Evolutionary conservation across 2,329 filamentous ascomycete species (phyloP).

Genomic region (Fusarium subtropicale): DNA sequence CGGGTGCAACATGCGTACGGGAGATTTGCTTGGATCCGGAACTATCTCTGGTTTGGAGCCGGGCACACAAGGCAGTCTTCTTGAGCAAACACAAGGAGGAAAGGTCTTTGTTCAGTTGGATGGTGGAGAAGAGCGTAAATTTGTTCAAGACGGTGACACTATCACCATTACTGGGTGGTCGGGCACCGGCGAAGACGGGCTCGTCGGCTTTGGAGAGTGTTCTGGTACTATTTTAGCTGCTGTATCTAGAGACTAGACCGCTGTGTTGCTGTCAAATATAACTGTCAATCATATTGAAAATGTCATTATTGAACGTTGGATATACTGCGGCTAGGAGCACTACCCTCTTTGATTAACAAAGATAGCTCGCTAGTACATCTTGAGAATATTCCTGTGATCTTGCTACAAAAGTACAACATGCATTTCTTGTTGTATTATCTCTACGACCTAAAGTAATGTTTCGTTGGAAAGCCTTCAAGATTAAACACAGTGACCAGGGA

Average conservation of each 20-base stretch:
- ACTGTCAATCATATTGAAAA: background rate
- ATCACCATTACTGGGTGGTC: slow-evolving; percentile 39
- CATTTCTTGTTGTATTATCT: no score
- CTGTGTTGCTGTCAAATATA: background rate
- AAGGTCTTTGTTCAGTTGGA: slow-evolving; percentile 71
- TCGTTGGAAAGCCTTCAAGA: no score
- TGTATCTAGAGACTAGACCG: background rate
- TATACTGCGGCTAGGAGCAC: no score
- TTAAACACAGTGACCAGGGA: no score
- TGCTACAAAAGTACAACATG: no score
- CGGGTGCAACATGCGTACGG: slow-evolving; percentile 78
- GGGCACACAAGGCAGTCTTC: slow-evolving; percentile 75
- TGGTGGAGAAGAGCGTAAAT: slow-evolving; percentile 74
- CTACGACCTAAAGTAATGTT: no score
- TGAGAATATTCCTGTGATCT: no score
- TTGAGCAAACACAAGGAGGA: slow-evolving; percentile 78
- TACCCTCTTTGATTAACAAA: no score
- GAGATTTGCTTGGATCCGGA: slow-evolving; percentile 81
- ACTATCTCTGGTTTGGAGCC: slow-evolving; percentile 75
- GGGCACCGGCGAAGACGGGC: slow-evolving; percentile 9
- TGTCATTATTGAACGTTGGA: background rate
- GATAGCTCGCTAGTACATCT: no score
- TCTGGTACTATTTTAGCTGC: slow-evolving; percentile 17
- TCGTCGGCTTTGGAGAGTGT: slow-evolving; percentile 42
- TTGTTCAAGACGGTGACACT: slow-evolving; percentile 80